Percentiles rank a stretch among this genome's conserved stretches.
Conservation (phyloP, 257 asterid species). For the Solanum arcanum region DNA sequence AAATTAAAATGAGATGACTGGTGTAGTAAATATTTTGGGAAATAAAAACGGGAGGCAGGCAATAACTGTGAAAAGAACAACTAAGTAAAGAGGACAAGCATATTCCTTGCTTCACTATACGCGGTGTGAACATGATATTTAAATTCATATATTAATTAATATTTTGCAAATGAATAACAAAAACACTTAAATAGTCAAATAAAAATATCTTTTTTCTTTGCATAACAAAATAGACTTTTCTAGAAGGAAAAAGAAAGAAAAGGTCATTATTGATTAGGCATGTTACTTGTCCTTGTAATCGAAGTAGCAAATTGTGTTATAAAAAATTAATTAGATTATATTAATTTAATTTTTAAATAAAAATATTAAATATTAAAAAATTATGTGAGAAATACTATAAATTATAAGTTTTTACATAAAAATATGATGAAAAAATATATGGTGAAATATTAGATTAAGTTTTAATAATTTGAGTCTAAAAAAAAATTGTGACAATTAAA, state of each 20-base stretch:
- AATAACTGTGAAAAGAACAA: background rate
- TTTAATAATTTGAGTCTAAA: no score
- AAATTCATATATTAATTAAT: background rate
- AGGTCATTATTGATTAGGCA: background rate
- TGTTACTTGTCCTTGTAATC: background rate
- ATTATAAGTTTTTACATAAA: rapidly evolving
- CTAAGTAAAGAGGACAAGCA: background rate
- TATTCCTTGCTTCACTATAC: background rate
- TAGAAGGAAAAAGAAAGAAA: background rate
- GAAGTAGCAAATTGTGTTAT: background rate
- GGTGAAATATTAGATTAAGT: rapidly evolving
- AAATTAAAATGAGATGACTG: background rate
- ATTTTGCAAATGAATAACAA: background rate
- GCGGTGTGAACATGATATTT: background rate
- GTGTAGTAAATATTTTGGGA: background rate
- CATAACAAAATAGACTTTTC: background rate
- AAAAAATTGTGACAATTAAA: no score
- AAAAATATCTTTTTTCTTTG: background rate
- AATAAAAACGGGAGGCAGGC: background rate
- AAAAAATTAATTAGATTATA: no score
- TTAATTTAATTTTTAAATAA: no score
- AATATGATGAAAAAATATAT: no score
- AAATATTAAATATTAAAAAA: no score
- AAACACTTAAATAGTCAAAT: background rate
- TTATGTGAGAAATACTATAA: no score